Evolutionary conservation across 2,329 filamentous ascomycete species (phyloP).

Genomic region (Clonostachys solani): DNA sequence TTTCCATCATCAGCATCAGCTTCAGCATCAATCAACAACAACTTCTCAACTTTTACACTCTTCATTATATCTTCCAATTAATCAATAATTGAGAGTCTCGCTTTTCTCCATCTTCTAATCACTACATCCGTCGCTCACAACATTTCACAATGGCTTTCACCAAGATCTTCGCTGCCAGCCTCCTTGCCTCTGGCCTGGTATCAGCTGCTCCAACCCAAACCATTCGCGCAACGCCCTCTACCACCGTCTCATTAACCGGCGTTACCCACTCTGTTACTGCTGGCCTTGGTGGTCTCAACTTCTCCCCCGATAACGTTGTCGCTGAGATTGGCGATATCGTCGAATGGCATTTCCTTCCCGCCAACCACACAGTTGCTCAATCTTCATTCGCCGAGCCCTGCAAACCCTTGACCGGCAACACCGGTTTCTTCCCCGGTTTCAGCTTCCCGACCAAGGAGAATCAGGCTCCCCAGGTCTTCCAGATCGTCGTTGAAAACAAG

Average conservation of each 20-base stretch:
- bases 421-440: constrained; percentile 42
- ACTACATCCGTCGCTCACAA: background rate
- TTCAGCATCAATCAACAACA: background rate
- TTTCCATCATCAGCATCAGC: background rate
- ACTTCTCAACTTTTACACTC: background rate
- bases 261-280: constrained; percentile 40
- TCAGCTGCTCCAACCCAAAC: constrained; percentile 22
- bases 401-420: constrained; percentile 25
- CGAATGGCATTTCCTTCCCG: constrained; percentile 50
- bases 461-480: constrained; percentile 36
- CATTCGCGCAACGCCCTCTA: constrained; percentile 15
- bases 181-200: constrained; percentile 38
- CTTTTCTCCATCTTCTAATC: background rate
- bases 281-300: constrained; percentile 38
- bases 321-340: constrained; percentile 44
- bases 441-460: constrained; percentile 26
- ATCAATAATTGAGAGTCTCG: background rate
- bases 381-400: constrained; percentile 37
- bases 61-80: background rate
- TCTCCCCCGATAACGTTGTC: constrained; percentile 44
- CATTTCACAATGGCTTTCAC: constrained; percentile 37
- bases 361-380: constrained; percentile 43
- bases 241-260: constrained; percentile 26
- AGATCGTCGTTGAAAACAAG: constrained; percentile 31
- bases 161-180: constrained; percentile 37